These are phyloP conservation scores for Apophysomyces elegans DNA, from an alignment of 371 early-diverging fungal species.

Conservation along the genomic window DNA sequence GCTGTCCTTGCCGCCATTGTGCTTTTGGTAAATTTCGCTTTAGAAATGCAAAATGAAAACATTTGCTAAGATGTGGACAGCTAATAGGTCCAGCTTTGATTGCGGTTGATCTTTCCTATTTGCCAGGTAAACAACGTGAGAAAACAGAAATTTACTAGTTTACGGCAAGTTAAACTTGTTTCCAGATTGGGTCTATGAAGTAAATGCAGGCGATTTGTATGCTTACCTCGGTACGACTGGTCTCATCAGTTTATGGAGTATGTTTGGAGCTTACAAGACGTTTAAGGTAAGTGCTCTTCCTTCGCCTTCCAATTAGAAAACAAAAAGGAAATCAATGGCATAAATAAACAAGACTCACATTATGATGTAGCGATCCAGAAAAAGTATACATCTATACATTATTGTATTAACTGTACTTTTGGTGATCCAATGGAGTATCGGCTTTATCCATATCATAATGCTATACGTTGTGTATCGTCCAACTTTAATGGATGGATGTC, in stretches of 20 bases:
- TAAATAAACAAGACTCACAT: no score
- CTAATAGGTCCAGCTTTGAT: conserved; percentile 13
- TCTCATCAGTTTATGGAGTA: conserved; percentile 16
- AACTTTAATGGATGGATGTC: conserved; percentile 4
- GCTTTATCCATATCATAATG: conserved; percentile 19
- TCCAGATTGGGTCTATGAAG: conserved; percentile 17
- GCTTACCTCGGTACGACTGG: conserved; percentile 15
- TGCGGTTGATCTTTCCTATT: not conserved
- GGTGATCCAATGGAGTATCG: conserved; percentile 15
- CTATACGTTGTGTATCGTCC: conserved; percentile 21
- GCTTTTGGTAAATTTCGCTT: not conserved
- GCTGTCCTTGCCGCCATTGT: not conserved
- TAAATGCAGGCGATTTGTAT: conserved; percentile 23
- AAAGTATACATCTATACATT: not conserved
- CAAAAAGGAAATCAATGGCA: not conserved
- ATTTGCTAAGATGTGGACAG: not conserved
- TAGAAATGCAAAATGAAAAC: not conserved
- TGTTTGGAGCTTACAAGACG: conserved; percentile 13
- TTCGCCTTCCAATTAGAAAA: not conserved
- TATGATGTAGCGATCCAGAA: not conserved
- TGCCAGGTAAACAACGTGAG: not conserved
- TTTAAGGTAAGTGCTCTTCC: not conserved
- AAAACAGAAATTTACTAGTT: not conserved
- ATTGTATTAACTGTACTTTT: conserved; percentile 1
- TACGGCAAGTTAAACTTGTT: not conserved